Base-by-base conservation (phyloP, 2,329 filamentous ascomycete genomes). In the Xylariaceae sp. region DNA sequence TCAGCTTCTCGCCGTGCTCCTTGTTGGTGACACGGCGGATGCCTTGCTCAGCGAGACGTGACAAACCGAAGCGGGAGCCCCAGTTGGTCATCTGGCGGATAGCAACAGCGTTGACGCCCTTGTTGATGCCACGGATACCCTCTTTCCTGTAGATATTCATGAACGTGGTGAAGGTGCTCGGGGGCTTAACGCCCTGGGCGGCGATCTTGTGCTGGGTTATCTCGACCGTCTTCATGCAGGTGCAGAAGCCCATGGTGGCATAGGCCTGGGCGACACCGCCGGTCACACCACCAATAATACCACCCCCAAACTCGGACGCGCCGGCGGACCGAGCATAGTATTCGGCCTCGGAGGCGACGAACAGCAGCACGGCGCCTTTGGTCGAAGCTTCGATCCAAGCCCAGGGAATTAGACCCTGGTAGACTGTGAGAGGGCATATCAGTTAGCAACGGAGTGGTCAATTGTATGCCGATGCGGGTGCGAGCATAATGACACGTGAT, bases 351-450 rank as follows among this genome's bases (percentile, higher is more conserved):
- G 92, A 95, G 64, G 94, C 94, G 72, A 99, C 92, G 78, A 99
- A 99, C 74, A 99, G 89, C 70, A 99, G 88, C 66, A 99, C 94
- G 67, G 94, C 94, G 72, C 94, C 94, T 80, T 99, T 99, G 77
- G 94, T 97, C 70, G 92, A 97, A 71, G 94, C 94, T 83, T 99
- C 94, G 77, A 99, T 97, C 94, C 94, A 99, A 75, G 94, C 94
- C 92, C 92, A 96, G 61, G 94, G 94, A 73, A 99, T 97, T 67
- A 99, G 88, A 74, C 94, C 94, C 81, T 99, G 94, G 82, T 96
- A 99, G 80, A 96, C 92, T 97, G 70, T 62, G 55, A 36, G 41
- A 47, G 5, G 26, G 46, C 43, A 46, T 48, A 18, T 8, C 22
- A 42, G 47, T 51, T 40, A 55, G 49, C 46, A 44, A 47, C 21